Evolutionary conservation across 495 filamentous ascomycete genomes (phyloP).

Genomic region (Tuber indicum): DNA sequence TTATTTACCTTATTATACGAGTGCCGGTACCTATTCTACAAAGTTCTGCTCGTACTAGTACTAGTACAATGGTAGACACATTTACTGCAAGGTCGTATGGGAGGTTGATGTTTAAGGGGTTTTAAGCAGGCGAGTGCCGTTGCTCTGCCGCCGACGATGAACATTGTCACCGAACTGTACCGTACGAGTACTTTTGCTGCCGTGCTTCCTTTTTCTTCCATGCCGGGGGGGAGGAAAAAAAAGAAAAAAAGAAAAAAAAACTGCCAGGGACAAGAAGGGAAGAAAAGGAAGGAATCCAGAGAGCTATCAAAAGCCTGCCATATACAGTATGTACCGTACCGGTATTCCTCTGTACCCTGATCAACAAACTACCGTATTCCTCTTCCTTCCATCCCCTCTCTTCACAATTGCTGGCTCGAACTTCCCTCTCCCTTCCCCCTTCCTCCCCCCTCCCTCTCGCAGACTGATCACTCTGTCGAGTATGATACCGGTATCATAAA

Average conservation of each 20-base stretch:
- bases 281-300: background rate
- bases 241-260: background rate
- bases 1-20: no score
- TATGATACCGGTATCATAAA: background rate
- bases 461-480: background rate
- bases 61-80: no score
- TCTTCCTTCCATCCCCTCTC: background rate
- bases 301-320: background rate
- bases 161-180: no score
- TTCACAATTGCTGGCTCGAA: no score
- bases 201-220: background rate
- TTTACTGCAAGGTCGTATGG: no score
- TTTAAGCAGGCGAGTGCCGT: no score
- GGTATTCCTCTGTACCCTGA: background rate
- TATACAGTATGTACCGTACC: background rate
- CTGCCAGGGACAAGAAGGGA: background rate
- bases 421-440: background rate
- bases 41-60: no score
- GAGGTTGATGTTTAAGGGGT: no score
- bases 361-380: background rate
- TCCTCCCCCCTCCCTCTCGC: background rate
- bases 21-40: no score
- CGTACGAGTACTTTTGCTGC: background rate
- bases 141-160: no score
- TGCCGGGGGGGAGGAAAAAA: background rate